phyloP scores from a whole-genome alignment of 345 rosid species.

The Rhizophora mangle region DNA sequence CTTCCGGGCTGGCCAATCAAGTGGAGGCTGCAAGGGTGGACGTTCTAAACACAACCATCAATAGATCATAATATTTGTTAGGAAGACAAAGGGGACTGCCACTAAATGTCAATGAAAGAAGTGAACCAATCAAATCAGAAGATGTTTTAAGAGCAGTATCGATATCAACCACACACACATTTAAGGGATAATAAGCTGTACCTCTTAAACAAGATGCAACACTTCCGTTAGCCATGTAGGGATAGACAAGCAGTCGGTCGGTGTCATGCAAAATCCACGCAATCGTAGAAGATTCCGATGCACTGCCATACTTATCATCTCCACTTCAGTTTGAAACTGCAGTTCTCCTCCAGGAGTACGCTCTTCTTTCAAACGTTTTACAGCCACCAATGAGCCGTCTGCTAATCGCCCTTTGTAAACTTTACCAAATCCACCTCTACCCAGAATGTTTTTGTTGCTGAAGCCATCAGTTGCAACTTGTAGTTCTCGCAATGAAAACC shows the following conservation, averaged over 20 bases:
- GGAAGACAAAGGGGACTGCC: neutral
- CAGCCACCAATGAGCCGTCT: constrained; percentile 38
- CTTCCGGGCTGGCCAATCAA: constrained; percentile 27
- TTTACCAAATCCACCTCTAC: constrained; percentile 36
- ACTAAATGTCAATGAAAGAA: neutral
- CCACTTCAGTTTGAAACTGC: constrained; percentile 37
- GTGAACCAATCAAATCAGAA: neutral
- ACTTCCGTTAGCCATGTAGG: constrained; percentile 38
- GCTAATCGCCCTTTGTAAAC: constrained; percentile 36
- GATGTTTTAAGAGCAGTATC: neutral
- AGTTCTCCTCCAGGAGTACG: constrained; percentile 35
- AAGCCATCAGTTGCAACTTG: constrained; percentile 35
- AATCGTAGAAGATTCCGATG: constrained; percentile 35
- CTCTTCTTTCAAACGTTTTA: constrained; percentile 39
- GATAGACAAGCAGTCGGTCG: constrained; percentile 37
- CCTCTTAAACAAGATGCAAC: constrained; percentile 39
- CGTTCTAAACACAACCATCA: constrained; percentile 20
- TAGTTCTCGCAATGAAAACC: constrained; percentile 33
- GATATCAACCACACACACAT: neutral
- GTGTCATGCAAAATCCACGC: constrained; percentile 39
- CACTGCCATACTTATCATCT: constrained; percentile 40
- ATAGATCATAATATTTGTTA: neutral
- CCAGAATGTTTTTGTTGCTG: constrained; percentile 36
- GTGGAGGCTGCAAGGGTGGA: constrained; percentile 22
- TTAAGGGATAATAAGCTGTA: constrained; percentile 4